Percentiles rank a stretch among this genome's conserved stretches.
Evolutionary conservation across 495 filamentous ascomycete species (phyloP).

Genomic region (Trichoderma asperelloides): DNA sequence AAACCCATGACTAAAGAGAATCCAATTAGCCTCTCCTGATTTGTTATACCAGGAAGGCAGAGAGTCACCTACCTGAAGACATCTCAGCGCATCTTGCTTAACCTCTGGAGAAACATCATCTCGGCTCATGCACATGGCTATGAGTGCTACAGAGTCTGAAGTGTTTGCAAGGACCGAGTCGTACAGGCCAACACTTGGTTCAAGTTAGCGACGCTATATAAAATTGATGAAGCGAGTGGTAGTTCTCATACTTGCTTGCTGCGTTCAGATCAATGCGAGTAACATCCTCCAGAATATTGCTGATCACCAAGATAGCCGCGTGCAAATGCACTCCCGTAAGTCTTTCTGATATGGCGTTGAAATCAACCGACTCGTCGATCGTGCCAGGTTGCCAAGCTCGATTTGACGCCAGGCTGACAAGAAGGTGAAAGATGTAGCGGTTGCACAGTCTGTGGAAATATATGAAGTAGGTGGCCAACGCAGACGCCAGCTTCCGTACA

Average conservation of each 20-base stretch:
- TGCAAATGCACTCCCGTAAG: slow-evolving; percentile 47
- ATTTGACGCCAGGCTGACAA: slow-evolving; percentile 50
- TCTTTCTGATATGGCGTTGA: slow-evolving; percentile 42
- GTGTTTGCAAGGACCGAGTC: slow-evolving; percentile 41
- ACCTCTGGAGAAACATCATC: slow-evolving; percentile 13
- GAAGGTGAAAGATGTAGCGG: slow-evolving; percentile 58
- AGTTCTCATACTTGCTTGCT: slow-evolving; percentile 40
- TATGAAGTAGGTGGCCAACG: slow-evolving; percentile 70
- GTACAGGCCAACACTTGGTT: slow-evolving; percentile 33
- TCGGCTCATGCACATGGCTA: slow-evolving; percentile 29
- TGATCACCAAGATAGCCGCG: slow-evolving; percentile 62
- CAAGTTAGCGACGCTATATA: slow-evolving; percentile 4
- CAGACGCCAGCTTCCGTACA: slow-evolving; percentile 72
- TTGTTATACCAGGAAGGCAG: slow-evolving; percentile 3
- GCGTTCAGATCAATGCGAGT: slow-evolving; percentile 53
- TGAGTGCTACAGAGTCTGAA: slow-evolving; percentile 38
- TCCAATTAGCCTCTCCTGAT: neutral
- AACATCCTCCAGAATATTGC: slow-evolving; percentile 66
- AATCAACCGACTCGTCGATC: slow-evolving; percentile 40
- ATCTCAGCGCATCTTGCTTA: slow-evolving; percentile 46
- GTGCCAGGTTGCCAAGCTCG: slow-evolving; percentile 37
- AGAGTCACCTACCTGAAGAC: slow-evolving; percentile 43
- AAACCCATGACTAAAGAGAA: slow-evolving; percentile 50
- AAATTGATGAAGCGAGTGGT: neutral
- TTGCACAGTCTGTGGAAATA: slow-evolving; percentile 62